phyloP scores from a whole-genome alignment of 371 early-diverging fungal genomes.

The Mortierella sp. region DNA sequence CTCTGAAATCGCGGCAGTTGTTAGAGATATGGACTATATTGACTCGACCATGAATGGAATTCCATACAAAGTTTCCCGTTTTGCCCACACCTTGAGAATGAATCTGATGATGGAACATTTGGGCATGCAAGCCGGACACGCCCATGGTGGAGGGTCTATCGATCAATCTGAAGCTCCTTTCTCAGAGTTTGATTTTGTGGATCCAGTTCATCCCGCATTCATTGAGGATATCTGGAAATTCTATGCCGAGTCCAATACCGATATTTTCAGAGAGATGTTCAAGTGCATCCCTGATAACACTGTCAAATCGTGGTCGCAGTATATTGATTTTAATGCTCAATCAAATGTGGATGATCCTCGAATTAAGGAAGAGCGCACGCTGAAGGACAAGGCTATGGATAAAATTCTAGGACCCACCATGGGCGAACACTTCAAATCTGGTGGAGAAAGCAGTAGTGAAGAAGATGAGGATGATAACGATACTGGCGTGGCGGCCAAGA shows the following conservation, averaged over 20 bases:
- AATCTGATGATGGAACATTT: conserved; percentile 89
- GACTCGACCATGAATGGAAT: conserved; percentile 80
- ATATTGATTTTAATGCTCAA: conserved; percentile 65
- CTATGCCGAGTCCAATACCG: conserved; percentile 66
- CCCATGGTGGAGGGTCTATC: conserved; percentile 3
- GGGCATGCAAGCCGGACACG: conserved; percentile 68
- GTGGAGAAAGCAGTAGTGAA: conserved; percentile 43
- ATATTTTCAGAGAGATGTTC: conserved; percentile 71
- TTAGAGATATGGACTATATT: conserved; percentile 83
- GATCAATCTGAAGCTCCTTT: conserved; percentile 13
- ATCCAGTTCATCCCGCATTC: conserved; percentile 60
- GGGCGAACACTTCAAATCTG: conserved; percentile 38
- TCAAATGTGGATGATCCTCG: conserved; percentile 54
- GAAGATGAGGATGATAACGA: conserved; percentile 47
- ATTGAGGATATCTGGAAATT: conserved; percentile 61
- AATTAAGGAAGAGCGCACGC: conserved; percentile 48
- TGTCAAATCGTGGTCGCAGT: conserved; percentile 69
- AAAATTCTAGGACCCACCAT: conserved; percentile 49
- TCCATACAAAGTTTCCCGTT: conserved; percentile 77
- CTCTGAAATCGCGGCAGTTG: conserved; percentile 88
- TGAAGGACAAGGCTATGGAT: conserved; percentile 63
- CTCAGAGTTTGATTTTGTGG: conserved; percentile 48
- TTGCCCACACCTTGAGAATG: conserved; percentile 84
- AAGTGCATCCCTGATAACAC: conserved; percentile 78
- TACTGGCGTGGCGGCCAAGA: conserved; percentile 14